Evolutionary conservation across 768 basidiomycete genomes (phyloP).

Genomic region (Filobasidium floriforme): DNA sequence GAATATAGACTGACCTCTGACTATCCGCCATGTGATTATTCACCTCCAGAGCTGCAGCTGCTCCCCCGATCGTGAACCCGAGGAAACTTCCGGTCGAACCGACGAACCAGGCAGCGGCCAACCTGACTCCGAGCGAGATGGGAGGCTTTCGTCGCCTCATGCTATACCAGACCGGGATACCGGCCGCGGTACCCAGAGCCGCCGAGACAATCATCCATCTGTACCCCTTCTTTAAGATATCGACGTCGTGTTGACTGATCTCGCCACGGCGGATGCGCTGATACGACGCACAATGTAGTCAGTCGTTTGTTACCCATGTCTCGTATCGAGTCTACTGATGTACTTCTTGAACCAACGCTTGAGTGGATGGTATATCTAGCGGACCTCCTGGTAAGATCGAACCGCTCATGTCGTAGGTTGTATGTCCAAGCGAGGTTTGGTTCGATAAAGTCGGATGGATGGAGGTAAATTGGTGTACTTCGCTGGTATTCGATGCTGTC

Average conservation of each 20-base stretch:
- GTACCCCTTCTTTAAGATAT: slow-evolving; percentile 32
- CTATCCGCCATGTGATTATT: slow-evolving; percentile 32
- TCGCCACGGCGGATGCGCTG: slow-evolving; percentile 26
- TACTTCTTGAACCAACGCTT: slow-evolving; percentile 7
- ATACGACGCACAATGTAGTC: too few species aligned
- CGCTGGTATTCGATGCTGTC: too few species aligned
- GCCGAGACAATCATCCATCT: slow-evolving; percentile 27
- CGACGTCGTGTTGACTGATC: slow-evolving; percentile 31
- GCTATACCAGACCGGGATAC: slow-evolving; percentile 23
- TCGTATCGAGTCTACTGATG: too few species aligned
- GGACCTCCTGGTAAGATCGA: slow-evolving; percentile 12
- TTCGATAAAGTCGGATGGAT: too few species aligned
- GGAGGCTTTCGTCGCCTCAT: slow-evolving; percentile 26
- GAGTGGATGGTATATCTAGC: slow-evolving; percentile 16
- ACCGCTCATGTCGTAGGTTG: neutral
- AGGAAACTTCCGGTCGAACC: slow-evolving; percentile 23
- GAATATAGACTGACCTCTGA: slow-evolving; percentile 22
- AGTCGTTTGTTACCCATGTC: too few species aligned
- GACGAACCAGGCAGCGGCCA: slow-evolving; percentile 9
- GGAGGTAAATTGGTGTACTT: too few species aligned
- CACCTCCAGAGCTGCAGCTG: slow-evolving; percentile 31
- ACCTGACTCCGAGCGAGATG: slow-evolving; percentile 6
- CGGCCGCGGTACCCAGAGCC: slow-evolving; percentile 18
- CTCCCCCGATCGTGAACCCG: slow-evolving; percentile 33
- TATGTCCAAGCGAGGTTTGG: neutral